These are phyloP conservation scores for Mallotus japonicus DNA, from an alignment of 441 rosid genomes.

Conservation along the genomic window DNA sequence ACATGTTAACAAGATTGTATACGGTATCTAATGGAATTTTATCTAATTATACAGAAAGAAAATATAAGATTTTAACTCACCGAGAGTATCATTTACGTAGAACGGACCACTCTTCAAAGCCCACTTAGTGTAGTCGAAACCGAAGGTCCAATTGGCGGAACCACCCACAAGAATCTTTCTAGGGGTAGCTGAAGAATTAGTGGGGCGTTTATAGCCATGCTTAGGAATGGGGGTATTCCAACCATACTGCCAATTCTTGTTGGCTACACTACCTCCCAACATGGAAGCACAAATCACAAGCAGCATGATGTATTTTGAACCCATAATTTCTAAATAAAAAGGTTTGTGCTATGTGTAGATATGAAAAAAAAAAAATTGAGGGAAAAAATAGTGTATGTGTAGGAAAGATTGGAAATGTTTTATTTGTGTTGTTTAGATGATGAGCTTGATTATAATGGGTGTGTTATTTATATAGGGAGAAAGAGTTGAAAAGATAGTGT, in stretches of 20 bases:
- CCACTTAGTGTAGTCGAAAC: constrained; percentile 42
- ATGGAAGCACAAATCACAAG: constrained; percentile 34
- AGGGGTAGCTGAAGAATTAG: constrained; percentile 25
- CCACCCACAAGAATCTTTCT: constrained; percentile 56
- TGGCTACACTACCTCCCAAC: constrained; percentile 32
- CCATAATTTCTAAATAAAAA: constrained; percentile 24
- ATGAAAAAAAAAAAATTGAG: no score
- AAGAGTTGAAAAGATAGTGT: background rate
- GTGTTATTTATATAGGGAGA: no score
- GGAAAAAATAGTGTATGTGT: no score
- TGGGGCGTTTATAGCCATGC: background rate
- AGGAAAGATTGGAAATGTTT: constrained; percentile 10
- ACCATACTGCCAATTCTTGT: constrained; percentile 34
- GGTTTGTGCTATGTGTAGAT: no score
- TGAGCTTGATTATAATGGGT: no score
- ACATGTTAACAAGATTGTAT: no score
- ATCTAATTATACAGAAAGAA: no score
- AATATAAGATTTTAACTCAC: constrained; percentile 21
- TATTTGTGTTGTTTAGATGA: no score
- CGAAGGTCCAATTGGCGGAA: constrained; percentile 53
- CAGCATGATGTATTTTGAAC: constrained; percentile 22
- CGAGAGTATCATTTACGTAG: constrained; percentile 58
- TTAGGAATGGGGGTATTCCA: constrained; percentile 31
- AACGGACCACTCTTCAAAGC: constrained; percentile 54
- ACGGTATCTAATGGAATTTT: no score